These are phyloP conservation scores for Canavalia gladiata DNA, from an alignment of 306 rosid genomes.

Conservation along the genomic window DNA sequence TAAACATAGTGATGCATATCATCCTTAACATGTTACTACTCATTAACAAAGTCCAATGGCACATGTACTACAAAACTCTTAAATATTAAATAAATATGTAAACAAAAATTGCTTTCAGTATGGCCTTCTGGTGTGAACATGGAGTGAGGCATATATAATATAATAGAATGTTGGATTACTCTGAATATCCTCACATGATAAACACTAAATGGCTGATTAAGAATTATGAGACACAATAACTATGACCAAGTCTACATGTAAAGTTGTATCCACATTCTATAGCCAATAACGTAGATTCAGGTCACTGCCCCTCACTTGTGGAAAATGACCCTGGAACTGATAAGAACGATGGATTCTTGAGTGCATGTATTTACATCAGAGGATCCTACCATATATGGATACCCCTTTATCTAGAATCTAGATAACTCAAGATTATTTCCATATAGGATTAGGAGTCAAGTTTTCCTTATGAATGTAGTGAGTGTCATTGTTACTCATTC, in stretches of 20 bases:
- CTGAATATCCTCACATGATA: neutral
- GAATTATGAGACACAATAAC: neutral
- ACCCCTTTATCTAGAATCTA: too few relatives aligned
- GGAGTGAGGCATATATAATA: neutral
- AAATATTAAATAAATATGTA: neutral
- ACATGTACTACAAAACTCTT: neutral
- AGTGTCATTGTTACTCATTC: neutral
- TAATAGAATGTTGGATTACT: neutral
- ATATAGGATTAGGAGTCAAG: too few relatives aligned
- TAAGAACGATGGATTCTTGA: neutral
- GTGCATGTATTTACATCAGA: neutral
- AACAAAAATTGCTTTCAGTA: neutral
- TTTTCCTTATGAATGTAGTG: too few relatives aligned
- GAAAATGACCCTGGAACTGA: neutral
- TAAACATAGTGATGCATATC: neutral
- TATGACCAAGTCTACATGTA: slow-evolving; percentile 3
- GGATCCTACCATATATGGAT: too few relatives aligned
- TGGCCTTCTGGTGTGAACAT: neutral
- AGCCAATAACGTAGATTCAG: neutral
- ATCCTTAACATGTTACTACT: neutral
- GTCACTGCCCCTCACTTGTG: neutral
- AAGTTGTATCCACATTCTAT: neutral
- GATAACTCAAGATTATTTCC: too few relatives aligned
- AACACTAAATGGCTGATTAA: neutral
- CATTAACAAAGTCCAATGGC: neutral